Percentiles rank a stretch among this genome's conserved stretches.
Conservation (phyloP, 306 rosid species). For the Cyamopsis tetragonoloba region DNA sequence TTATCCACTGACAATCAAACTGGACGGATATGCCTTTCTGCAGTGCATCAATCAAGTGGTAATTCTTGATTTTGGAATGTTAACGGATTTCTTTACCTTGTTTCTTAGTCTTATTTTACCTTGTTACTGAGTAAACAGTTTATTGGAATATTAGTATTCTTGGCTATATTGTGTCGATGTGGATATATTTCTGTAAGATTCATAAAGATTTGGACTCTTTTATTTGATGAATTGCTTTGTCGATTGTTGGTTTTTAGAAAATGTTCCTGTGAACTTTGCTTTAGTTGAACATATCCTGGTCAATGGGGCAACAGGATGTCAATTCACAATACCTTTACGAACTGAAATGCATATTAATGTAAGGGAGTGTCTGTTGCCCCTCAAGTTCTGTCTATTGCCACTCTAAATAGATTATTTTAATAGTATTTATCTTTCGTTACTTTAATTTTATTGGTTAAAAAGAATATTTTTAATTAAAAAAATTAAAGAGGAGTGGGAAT, state of each 20-base stretch:
- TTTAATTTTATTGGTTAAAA: too few species aligned
- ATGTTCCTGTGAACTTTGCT: not conserved
- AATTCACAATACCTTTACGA: not conserved
- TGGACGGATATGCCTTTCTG: slow-evolving; percentile 56
- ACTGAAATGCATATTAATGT: not conserved
- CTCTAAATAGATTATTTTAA: too few species aligned
- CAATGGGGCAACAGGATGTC: not conserved
- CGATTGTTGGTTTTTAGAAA: not conserved
- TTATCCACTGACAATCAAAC: slow-evolving; percentile 48
- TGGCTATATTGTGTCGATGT: not conserved
- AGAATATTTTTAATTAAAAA: too few species aligned
- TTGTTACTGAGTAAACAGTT: not conserved
- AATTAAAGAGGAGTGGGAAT: too few species aligned
- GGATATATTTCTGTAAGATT: not conserved
- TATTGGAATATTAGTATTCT: not conserved
- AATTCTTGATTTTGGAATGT: slow-evolving; percentile 31
- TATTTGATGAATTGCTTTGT: too few species aligned
- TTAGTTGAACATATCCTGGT: not conserved
- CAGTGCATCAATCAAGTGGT: slow-evolving; percentile 81
- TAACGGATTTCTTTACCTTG: not conserved
- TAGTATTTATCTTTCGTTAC: too few species aligned
- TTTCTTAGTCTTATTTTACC: slow-evolving; percentile 1
- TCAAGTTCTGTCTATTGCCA: too few species aligned
- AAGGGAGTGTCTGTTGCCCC: too few species aligned
- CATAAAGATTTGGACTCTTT: too few species aligned